Conservation (phyloP, 2,329 filamentous ascomycete genomes). For the Aureobasidium pullulans region DNA sequence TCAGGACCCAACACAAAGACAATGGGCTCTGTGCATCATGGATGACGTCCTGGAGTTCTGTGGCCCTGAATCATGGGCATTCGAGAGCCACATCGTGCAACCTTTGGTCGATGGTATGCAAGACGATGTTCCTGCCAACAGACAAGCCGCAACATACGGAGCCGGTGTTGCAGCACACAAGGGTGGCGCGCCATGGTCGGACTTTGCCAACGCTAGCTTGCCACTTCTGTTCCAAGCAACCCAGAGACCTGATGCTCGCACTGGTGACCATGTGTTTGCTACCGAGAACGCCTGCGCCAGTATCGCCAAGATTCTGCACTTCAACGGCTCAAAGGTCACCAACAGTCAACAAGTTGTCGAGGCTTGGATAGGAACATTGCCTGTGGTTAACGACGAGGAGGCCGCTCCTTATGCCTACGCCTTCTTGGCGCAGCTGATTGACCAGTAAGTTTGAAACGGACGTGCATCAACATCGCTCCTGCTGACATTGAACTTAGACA, state of each 20-base stretch:
- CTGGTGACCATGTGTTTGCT: slow-evolving; percentile 90
- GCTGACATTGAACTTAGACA: slow-evolving; percentile 51
- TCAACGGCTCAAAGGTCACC: slow-evolving; percentile 67
- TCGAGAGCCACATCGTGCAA: slow-evolving; percentile 76
- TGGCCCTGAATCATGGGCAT: slow-evolving; percentile 78
- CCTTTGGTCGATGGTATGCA: slow-evolving; percentile 80
- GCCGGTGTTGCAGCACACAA: slow-evolving; percentile 93
- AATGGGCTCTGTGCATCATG: slow-evolving; percentile 99
- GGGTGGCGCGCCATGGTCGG: slow-evolving; percentile 77
- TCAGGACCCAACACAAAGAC: slow-evolving; percentile 78
- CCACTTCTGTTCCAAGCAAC: slow-evolving; percentile 79
- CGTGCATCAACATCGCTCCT: background rate
- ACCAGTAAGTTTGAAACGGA: slow-evolving; percentile 64
- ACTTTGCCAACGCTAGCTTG: slow-evolving; percentile 74
- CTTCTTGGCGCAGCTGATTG: slow-evolving; percentile 84
- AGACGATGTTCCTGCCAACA: slow-evolving; percentile 80
- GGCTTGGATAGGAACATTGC: slow-evolving; percentile 88
- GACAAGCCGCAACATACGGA: slow-evolving; percentile 92
- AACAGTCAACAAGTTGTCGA: slow-evolving; percentile 68
- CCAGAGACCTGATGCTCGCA: slow-evolving; percentile 70
- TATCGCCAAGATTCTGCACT: slow-evolving; percentile 94
- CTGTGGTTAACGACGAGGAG: slow-evolving; percentile 91
- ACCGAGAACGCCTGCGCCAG: slow-evolving; percentile 96
- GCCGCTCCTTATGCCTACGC: slow-evolving; percentile 93
- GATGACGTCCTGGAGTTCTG: slow-evolving; percentile 98